Percentiles rank a stretch among this genome's conserved stretches.
phyloP scores from a whole-genome alignment of 2,329 filamentous ascomycete genomes.

The Cryphonectria parasitica region DNA sequence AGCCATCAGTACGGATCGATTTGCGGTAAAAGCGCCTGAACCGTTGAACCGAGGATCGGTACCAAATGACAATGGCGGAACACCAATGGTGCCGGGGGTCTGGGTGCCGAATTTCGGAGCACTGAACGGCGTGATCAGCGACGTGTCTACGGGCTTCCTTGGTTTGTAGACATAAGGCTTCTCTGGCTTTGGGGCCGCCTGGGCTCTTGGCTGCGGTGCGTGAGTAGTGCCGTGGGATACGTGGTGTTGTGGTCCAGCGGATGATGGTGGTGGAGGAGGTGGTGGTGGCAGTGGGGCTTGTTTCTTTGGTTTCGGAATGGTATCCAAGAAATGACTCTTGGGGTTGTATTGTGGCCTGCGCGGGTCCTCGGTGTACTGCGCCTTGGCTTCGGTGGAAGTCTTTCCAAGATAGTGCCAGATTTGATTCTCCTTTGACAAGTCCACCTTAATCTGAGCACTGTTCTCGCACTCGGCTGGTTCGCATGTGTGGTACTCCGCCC shows the following conservation, averaged over 20 bases:
- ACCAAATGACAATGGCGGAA: slow-evolving; percentile 33
- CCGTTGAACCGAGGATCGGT: slow-evolving; percentile 33
- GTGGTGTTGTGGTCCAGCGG: slow-evolving; percentile 31
- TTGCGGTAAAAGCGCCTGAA: slow-evolving; percentile 31
- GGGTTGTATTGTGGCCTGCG: slow-evolving; percentile 62
- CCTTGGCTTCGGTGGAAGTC: slow-evolving; percentile 85
- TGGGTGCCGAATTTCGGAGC: slow-evolving; percentile 43
- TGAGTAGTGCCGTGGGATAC: slow-evolving; percentile 30
- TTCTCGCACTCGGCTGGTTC: slow-evolving; percentile 51
- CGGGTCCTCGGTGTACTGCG: slow-evolving; percentile 86
- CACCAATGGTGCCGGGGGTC: slow-evolving; percentile 22
- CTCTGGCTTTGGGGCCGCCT: slow-evolving; percentile 37
- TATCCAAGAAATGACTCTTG: slow-evolving; percentile 74
- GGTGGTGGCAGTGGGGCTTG: slow-evolving; percentile 30
- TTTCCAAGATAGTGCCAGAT: slow-evolving; percentile 89
- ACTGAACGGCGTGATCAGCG: slow-evolving; percentile 36
- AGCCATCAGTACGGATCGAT: slow-evolving; percentile 36
- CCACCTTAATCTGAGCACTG: slow-evolving; percentile 67
- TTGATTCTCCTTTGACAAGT: slow-evolving; percentile 73
- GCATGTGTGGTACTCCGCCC: slow-evolving; percentile 78
- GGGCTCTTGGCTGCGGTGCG: slow-evolving; percentile 24
- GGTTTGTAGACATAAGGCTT: slow-evolving; percentile 61
- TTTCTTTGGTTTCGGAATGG: slow-evolving; percentile 53
- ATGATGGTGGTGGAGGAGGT: slow-evolving; percentile 38
- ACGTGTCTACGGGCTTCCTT: slow-evolving; percentile 40